Conservation (phyloP, 2,329 filamentous ascomycete genomes). For the Pestalotiopsis sp. region DNA sequence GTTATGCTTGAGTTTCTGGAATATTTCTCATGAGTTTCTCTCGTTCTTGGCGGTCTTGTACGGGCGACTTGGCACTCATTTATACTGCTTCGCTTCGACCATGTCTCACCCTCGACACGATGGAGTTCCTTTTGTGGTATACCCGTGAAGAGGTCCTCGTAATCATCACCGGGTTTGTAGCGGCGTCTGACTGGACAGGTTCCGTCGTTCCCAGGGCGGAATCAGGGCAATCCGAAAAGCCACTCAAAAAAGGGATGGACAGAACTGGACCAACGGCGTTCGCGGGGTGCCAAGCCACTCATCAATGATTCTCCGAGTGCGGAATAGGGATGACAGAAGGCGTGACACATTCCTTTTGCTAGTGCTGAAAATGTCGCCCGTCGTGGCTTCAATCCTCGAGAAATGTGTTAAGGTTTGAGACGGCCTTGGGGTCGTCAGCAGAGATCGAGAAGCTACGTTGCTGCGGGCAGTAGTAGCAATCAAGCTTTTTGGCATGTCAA, state of each 20-base stretch:
- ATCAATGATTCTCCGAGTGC: background rate
- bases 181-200: background rate
- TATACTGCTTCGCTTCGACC: background rate
- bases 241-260: background rate
- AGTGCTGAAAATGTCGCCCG: background rate
- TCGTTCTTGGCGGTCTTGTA: background rate
- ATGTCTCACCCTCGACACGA: background rate
- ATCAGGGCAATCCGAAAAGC: background rate
- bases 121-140: background rate
- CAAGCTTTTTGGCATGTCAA: background rate
- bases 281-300: background rate
- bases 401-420: background rate
- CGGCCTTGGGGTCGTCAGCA: background rate
- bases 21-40: background rate
- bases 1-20: background rate
- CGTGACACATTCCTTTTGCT: background rate
- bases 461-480: background rate
- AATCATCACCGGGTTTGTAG: background rate
- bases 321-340: background rate
- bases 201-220: background rate
- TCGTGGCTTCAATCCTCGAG: background rate
- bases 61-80: background rate
- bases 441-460: background rate
- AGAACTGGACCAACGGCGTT: background rate
- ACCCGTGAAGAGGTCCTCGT: background rate